A percentile compares a stretch with the other conserved stretches of the same genome.
Evolutionary conservation across 2,329 filamentous ascomycete genomes (phyloP).

Genomic region (Diaporthe capsici): DNA sequence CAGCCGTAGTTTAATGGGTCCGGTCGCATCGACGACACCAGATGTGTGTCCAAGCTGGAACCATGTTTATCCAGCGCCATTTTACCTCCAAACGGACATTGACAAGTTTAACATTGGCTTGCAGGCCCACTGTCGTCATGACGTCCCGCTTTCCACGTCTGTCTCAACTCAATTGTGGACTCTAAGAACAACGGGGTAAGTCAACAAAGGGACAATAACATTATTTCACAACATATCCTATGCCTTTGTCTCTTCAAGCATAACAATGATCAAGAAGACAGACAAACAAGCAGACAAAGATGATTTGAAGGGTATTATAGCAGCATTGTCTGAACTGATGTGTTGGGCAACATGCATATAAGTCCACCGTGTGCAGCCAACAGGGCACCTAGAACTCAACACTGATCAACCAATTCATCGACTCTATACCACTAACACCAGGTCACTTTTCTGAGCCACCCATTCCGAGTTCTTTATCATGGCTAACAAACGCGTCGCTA

Average conservation of each 20-base stretch:
- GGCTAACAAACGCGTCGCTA: background rate
- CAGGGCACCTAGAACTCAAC: background rate
- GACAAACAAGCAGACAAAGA: background rate
- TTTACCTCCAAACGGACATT: background rate
- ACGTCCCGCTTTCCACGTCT: background rate
- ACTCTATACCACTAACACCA: background rate
- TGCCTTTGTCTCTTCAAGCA: background rate
- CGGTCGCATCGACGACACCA: slow-evolving; percentile 14
- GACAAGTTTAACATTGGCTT: background rate
- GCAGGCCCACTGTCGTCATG: background rate
- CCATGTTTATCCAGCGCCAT: slow-evolving; percentile 14
- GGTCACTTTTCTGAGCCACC: background rate
- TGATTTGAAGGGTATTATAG: background rate
- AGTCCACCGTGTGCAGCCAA: background rate
- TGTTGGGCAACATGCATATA: background rate
- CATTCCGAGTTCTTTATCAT: background rate
- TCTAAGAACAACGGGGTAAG: background rate
- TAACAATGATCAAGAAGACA: background rate
- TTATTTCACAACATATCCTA: background rate
- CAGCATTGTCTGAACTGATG: background rate
- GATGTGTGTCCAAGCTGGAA: background rate
- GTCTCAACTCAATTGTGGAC: background rate
- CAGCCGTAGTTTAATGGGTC: slow-evolving; percentile 19
- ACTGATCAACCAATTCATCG: background rate
- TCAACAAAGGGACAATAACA: slow-evolving; percentile 8